A percentile compares a stretch with the other conserved stretches of the same genome.
phyloP scores from a whole-genome alignment of 2,329 filamentous ascomycete genomes.

The Trichoderma koningiopsis region DNA sequence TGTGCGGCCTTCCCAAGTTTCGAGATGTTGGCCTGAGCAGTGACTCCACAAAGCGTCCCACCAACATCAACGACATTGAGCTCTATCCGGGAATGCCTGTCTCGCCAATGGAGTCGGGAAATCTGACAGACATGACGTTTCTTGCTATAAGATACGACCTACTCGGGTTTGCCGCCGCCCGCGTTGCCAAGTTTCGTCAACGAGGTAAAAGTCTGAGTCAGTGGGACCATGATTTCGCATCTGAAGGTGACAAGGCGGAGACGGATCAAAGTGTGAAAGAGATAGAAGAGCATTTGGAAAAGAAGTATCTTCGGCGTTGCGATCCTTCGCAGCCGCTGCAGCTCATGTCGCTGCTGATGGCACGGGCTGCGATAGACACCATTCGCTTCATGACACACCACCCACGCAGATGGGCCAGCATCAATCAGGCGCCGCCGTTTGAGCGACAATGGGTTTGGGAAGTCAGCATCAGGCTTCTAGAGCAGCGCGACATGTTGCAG shows the following conservation, averaged over 20 bases:
- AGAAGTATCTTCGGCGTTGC: not conserved
- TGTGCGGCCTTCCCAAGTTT: constrained; percentile 16
- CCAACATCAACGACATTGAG: not conserved
- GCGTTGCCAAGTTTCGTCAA: constrained; percentile 10
- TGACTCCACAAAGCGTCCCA: constrained; percentile 5
- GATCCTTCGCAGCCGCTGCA: constrained; percentile 11
- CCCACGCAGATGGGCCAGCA: constrained; percentile 11
- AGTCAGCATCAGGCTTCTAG: constrained; percentile 15
- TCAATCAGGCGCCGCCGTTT: constrained; percentile 12
- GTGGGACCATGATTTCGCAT: constrained; percentile 10
- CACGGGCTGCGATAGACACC: constrained; percentile 10
- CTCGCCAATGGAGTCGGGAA: not conserved
- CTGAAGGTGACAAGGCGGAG: constrained; percentile 5
- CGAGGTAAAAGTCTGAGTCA: constrained; percentile 2
- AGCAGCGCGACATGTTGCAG: constrained; percentile 11
- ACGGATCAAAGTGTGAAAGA: not conserved
- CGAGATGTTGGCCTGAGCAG: constrained; percentile 9
- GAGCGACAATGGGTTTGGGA: constrained; percentile 11
- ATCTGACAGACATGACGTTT: constrained; percentile 8
- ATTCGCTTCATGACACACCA: constrained; percentile 18
- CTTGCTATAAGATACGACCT: constrained; percentile 14
- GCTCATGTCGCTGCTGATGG: constrained; percentile 9
- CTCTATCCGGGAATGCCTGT: not conserved
- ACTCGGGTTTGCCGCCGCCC: constrained; percentile 4
- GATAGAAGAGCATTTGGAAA: not conserved